Conservation (phyloP, 1,284 basidiomycete species). For the Trametes versicolor region DNA sequence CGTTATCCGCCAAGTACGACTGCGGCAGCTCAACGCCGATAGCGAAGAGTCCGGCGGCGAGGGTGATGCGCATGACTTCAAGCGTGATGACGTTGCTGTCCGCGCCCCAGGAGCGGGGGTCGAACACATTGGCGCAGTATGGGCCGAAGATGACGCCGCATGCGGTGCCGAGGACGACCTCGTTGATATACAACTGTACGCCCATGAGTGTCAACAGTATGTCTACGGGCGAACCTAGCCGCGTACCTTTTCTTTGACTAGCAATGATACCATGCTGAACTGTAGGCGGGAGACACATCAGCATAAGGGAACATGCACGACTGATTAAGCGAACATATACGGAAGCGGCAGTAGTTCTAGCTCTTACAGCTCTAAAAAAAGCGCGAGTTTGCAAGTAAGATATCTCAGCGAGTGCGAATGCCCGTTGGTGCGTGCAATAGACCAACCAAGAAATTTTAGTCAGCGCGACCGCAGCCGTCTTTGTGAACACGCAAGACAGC, state of each 20-base stretch:
- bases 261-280: slow-evolving; percentile 85
- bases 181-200: slow-evolving; percentile 85
- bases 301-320: neutral
- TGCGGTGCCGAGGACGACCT: slow-evolving; percentile 90
- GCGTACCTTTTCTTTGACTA: slow-evolving; percentile 81
- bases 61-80: slow-evolving; percentile 79
- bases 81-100: slow-evolving; percentile 72
- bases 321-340: neutral
- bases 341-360: neutral
- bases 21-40: slow-evolving; percentile 80
- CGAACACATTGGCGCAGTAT: slow-evolving; percentile 77
- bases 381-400: no score
- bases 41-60: slow-evolving; percentile 75
- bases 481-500: no score
- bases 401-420: no score
- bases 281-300: slow-evolving; percentile 40
- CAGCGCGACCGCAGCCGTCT: no score
- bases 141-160: slow-evolving; percentile 84
- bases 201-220: neutral
- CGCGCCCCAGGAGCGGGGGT: slow-evolving; percentile 81
- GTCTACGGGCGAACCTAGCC: neutral
- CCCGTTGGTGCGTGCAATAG: no score
- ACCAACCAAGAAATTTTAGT: no score
- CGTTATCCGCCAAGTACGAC: slow-evolving; percentile 71
- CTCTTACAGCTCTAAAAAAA: no score